Conservation (phyloP, 352 stramenopile species). For the Phytophthora hibernalis region DNA sequence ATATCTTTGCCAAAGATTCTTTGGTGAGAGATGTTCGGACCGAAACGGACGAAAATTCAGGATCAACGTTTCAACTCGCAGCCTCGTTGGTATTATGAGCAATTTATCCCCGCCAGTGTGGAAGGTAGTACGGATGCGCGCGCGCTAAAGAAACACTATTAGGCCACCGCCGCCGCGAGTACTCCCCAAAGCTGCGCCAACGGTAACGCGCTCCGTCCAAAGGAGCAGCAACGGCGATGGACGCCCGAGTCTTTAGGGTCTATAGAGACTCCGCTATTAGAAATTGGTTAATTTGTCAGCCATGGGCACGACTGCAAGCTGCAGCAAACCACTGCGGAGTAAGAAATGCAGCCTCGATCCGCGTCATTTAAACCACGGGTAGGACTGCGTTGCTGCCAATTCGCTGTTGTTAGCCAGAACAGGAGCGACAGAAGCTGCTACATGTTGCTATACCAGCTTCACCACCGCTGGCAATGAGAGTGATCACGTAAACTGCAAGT, state of each 20-base stretch:
- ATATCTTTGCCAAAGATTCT: too few relatives aligned
- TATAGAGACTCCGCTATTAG: too few relatives aligned
- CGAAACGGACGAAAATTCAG: neutral
- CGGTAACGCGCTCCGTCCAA: neutral
- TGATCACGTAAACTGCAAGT: too few relatives aligned
- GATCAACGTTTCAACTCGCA: neutral
- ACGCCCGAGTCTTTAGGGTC: neutral
- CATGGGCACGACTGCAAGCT: too few relatives aligned
- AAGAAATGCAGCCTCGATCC: neutral
- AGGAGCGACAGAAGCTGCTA: neutral
- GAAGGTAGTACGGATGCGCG: too few relatives aligned
- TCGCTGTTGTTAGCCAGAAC: too few relatives aligned
- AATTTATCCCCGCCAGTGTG: neutral
- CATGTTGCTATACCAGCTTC: neutral
- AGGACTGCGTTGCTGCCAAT: neutral
- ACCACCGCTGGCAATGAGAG: too few relatives aligned
- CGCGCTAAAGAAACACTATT: conserved; percentile 18
- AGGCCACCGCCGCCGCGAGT: neutral
- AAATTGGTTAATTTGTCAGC: too few relatives aligned
- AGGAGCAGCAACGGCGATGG: neutral
- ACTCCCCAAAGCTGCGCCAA: too few relatives aligned
- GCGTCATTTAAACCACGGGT: neutral
- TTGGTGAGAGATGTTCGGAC: too few relatives aligned
- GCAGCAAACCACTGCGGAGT: neutral
- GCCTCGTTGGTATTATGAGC: too few relatives aligned